Evolutionary conservation across 306 rosid species (phyloP).

Genomic region (Oemleria cerasiformis): DNA sequence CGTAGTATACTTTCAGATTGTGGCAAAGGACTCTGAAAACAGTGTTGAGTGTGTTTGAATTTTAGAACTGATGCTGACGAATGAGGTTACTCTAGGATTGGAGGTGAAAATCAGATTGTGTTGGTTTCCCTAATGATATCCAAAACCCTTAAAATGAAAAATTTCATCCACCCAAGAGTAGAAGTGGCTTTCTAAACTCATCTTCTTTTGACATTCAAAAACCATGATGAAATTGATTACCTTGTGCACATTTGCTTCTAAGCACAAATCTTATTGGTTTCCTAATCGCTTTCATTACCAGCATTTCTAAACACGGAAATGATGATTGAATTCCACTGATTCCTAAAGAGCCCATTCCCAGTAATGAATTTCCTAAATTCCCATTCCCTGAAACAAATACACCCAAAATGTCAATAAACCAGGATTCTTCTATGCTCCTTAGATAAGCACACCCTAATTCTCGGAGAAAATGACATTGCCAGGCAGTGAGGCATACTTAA

Average conservation of each 20-base stretch:
- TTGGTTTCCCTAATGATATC: not conserved
- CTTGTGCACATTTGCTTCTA: not conserved
- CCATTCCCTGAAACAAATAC: not conserved
- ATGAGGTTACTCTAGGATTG: not conserved
- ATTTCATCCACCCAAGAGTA: no score
- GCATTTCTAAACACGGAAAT: not conserved
- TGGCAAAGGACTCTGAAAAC: not conserved
- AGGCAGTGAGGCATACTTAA: not conserved
- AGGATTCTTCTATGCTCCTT: not conserved
- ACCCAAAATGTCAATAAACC: not conserved
- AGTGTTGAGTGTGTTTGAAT: not conserved
- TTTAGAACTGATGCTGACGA: not conserved
- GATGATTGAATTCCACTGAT: not conserved
- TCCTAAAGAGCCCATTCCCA: not conserved
- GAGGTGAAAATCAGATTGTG: not conserved
- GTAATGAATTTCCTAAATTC: not conserved
- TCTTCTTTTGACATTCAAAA: not conserved
- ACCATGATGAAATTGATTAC: not conserved
- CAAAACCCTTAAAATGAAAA: not conserved
- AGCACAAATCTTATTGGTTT: not conserved
- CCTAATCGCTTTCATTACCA: not conserved
- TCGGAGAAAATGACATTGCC: not conserved
- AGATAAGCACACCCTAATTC: not conserved
- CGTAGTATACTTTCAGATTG: not conserved
- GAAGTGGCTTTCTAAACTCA: not conserved